Base-by-base conservation (phyloP, 2,329 filamentous ascomycete species). In the Samsoniella hepiali region DNA sequence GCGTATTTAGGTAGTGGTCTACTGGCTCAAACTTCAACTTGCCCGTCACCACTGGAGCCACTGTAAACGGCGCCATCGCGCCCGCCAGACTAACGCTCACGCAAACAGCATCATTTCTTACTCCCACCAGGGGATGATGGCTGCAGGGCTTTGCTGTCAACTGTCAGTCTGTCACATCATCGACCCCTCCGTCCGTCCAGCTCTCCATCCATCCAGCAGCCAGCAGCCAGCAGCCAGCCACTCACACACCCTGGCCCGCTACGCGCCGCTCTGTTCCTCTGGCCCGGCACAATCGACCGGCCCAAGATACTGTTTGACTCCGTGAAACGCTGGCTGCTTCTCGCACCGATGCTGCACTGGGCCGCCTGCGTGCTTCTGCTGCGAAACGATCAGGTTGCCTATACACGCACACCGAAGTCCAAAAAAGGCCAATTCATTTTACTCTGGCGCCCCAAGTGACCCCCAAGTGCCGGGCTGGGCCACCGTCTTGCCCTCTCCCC, bases 271-370 rank as follows among this genome's bases (percentile, higher is more conserved):
- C 31, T 50, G 5, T 13, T 50, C 31, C 11, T 32, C 49, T 53
- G 58, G 44, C 58, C 53, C 47, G 47, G 15, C 38, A 31, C 47
- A 31, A 50, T 50, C 34, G 13, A 36, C 22, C 4, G 17, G 13
- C 13, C 36, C 47, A 49, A 9, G 36, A 44, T 47, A 8, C 50
- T 22, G 22, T 32, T 42, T 11, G 36, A 61, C 58, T 29, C 58
- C 50, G 49, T 62, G 58, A 62, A 62, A 62, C 58, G 58, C 38
- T 34, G 50, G n/a, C 32, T 62, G 58, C 58, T 31, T 59, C 58
- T 38, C 42, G n/a, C 38, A n/a, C 8, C 42, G 40, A 17, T 31
- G 49, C 40, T 29, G 3, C 54, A 29, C 34, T 29, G 27, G 32
- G 51, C 15, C 51, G n/a, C n/a, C 50, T 27, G 34, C 10, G 50